These are phyloP conservation scores for Neonectria magnoliae DNA, from an alignment of 2,329 filamentous ascomycete species.

Conservation along the genomic window DNA sequence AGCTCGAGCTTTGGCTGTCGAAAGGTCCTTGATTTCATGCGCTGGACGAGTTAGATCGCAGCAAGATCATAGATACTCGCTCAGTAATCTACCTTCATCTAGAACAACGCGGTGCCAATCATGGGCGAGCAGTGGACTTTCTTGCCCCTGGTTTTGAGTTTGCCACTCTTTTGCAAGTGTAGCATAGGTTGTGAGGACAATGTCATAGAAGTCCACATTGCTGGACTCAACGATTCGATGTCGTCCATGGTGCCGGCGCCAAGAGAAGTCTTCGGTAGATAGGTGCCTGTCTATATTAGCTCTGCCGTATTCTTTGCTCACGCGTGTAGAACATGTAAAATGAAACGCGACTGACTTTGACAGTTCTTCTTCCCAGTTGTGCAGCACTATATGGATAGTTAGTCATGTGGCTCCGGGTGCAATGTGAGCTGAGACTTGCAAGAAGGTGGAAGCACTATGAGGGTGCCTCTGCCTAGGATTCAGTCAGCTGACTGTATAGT, in stretches of 20 bases:
- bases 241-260: constrained; percentile 1
- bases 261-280: background rate
- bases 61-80: background rate
- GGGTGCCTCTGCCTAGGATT: background rate
- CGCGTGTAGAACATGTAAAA: background rate
- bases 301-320: too few species aligned
- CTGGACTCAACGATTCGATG: background rate
- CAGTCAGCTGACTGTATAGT: background rate
- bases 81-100: background rate
- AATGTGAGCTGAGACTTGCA: background rate
- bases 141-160: background rate
- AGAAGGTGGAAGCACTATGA: constrained; percentile 1
- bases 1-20: background rate
- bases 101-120: constrained; percentile 6
- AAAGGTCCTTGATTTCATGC: constrained; percentile 2
- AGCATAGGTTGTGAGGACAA: constrained; percentile 5
- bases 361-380: constrained; percentile 6
- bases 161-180: constrained; percentile 4
- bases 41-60: background rate
- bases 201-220: background rate
- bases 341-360: background rate
- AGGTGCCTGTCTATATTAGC: background rate
- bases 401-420: background rate
- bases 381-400: background rate
- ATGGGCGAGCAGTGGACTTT: background rate